These are phyloP conservation scores for Garcia nutans DNA, from an alignment of 345 rosid species.

Conservation along the genomic window DNA sequence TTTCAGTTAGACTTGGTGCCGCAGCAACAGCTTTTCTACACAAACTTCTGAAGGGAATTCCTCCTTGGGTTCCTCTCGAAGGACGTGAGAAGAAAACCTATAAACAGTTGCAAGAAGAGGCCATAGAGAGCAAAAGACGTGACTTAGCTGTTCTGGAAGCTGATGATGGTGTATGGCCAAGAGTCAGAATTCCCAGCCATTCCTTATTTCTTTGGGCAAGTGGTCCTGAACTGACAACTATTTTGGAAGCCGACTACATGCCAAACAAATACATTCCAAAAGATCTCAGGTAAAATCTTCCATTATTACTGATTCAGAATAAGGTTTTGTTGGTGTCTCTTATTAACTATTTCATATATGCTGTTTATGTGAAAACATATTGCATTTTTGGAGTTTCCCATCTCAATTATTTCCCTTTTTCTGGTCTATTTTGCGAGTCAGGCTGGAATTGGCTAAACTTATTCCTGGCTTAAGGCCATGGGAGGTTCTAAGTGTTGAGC, in stretches of 20 bases:
- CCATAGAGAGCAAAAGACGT: conserved; percentile 71
- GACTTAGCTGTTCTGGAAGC: conserved; percentile 87
- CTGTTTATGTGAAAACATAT: conserved; percentile 1
- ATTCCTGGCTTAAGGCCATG: conserved; percentile 95
- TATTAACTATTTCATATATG: neutral
- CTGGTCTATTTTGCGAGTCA: conserved; percentile 29
- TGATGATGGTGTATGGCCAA: conserved; percentile 90
- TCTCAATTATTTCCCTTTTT: neutral
- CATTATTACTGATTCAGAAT: neutral
- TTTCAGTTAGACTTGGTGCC: conserved; percentile 84
- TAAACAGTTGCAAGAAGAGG: conserved; percentile 81
- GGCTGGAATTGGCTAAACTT: conserved; percentile 56
- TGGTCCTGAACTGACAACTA: conserved; percentile 74
- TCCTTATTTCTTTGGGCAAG: conserved; percentile 94
- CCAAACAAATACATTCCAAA: conserved; percentile 91
- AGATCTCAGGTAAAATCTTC: conserved; percentile 57
- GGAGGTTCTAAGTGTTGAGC: conserved; percentile 90
- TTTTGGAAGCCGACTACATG: conserved; percentile 83
- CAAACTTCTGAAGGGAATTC: conserved; percentile 85
- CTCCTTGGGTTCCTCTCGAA: conserved; percentile 85
- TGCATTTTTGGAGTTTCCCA: neutral
- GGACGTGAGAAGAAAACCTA: conserved; percentile 72
- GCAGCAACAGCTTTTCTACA: conserved; percentile 79
- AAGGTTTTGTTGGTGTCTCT: neutral
- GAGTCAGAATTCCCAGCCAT: conserved; percentile 80